Evolutionary conservation across 2,329 filamentous ascomycete species (phyloP).

Genomic region (Purpureocillium takamizusanense): DNA sequence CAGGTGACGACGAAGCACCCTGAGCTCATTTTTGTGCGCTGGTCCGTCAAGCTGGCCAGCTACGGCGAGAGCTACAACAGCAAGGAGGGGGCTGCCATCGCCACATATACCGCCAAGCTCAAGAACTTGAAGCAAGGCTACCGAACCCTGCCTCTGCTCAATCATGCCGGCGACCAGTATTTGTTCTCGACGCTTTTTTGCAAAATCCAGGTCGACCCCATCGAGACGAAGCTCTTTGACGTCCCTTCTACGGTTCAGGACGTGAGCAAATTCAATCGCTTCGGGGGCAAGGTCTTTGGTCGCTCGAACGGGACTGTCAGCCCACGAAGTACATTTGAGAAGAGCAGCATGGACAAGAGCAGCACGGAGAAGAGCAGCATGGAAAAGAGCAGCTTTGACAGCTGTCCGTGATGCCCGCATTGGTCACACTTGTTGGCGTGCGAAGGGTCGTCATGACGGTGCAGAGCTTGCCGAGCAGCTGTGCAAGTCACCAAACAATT

Average conservation of each 20-base stretch:
- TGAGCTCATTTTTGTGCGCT: slow-evolving; percentile 86
- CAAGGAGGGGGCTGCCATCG: slow-evolving; percentile 55
- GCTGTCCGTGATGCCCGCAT: slow-evolving; percentile 18
- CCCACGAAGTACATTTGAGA: slow-evolving; percentile 42
- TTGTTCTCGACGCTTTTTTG: slow-evolving; percentile 93
- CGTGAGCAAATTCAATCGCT: slow-evolving; percentile 45
- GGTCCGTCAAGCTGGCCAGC: slow-evolving; percentile 79
- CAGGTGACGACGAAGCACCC: slow-evolving; percentile 89
- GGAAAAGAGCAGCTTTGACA: slow-evolving; percentile 31
- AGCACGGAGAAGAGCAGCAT: slow-evolving; percentile 30
- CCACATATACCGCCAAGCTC: slow-evolving; percentile 88
- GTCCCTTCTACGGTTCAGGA: slow-evolving; percentile 29
- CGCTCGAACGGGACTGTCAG: slow-evolving; percentile 42
- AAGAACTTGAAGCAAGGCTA: slow-evolving; percentile 85
- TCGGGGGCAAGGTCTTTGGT: slow-evolving; percentile 49
- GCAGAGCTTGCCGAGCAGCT: no score
- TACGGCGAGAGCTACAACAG: slow-evolving; percentile 61
- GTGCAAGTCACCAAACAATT: no score
- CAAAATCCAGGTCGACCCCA: slow-evolving; percentile 60
- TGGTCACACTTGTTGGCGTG: no score
- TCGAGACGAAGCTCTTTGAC: slow-evolving; percentile 49
- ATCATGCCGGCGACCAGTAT: slow-evolving; percentile 84
- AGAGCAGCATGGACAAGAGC: slow-evolving; percentile 36
- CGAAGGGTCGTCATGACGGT: no score
- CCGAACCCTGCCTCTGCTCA: slow-evolving; percentile 81